Percentiles rank a stretch among this genome's conserved stretches.
Conservation (phyloP, 2,329 filamentous ascomycete genomes). For the Coleophoma crateriformis region DNA sequence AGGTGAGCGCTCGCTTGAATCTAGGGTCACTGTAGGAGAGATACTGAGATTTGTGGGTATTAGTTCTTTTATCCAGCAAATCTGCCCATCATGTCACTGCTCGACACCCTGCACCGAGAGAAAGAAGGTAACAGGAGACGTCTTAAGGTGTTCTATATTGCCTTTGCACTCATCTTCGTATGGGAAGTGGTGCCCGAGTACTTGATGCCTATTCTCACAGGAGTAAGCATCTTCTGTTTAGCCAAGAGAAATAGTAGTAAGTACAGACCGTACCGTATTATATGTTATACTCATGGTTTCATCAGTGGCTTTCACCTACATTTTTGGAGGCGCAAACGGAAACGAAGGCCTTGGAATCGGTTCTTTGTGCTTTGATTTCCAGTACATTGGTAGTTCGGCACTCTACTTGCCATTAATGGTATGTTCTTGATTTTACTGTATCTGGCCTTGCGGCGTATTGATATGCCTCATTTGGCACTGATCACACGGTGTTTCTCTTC, state of each 20-base stretch:
- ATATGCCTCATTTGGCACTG: too few species aligned
- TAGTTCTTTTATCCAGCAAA: conserved; percentile 36
- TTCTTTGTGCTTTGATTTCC: conserved; percentile 33
- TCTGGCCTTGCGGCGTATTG: too few species aligned
- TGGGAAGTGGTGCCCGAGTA: conserved; percentile 52
- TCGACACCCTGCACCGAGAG: conserved; percentile 31
- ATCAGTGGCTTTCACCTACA: conserved; percentile 57
- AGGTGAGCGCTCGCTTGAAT: conserved; percentile 30
- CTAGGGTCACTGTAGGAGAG: conserved; percentile 18
- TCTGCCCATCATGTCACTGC: conserved; percentile 28
- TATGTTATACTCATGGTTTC: background rate
- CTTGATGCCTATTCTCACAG: conserved; percentile 61
- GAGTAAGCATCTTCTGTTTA: conserved; percentile 67
- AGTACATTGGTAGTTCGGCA: conserved; percentile 26
- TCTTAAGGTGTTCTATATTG: conserved; percentile 24
- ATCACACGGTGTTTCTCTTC: too few species aligned
- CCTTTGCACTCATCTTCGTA: conserved; percentile 33
- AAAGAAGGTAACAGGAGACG: conserved; percentile 24
- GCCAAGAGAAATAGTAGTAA: conserved; percentile 54
- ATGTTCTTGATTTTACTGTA: conserved; percentile 17
- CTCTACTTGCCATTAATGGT: conserved; percentile 12
- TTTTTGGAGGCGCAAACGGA: conserved; percentile 64
- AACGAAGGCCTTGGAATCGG: conserved; percentile 37
- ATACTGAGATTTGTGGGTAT: conserved; percentile 31
- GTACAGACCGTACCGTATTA: background rate